phyloP scores from a whole-genome alignment of 176 grass and related monocot species.

The Aechmea fasciata region DNA sequence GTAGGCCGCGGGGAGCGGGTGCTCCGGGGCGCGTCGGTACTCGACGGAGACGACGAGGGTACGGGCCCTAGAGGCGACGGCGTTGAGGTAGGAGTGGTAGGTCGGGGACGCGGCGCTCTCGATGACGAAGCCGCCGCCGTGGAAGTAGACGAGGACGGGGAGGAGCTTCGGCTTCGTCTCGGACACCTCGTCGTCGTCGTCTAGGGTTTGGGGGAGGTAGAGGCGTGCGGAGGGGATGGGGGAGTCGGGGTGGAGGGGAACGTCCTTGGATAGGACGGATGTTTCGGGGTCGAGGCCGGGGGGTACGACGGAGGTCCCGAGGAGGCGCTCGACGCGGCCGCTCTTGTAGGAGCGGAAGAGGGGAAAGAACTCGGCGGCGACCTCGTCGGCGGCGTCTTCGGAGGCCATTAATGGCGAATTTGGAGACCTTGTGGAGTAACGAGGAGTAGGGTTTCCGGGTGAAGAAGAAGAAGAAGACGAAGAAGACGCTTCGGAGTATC shows the following conservation, averaged over 20 bases:
- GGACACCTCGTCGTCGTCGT: background rate
- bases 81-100: constrained; percentile 34
- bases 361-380: constrained; percentile 8
- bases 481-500: too few species aligned
- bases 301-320: constrained; percentile 23
- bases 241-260: constrained; percentile 28
- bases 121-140: constrained; percentile 51
- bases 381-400: background rate
- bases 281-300: constrained; percentile 24
- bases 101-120: constrained; percentile 13
- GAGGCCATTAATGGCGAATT: too few species aligned
- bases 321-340: constrained; percentile 34
- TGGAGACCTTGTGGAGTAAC: too few species aligned
- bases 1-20: constrained; percentile 46
- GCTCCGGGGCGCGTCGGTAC: constrained; percentile 61
- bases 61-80: constrained; percentile 22
- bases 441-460: too few species aligned
- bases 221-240: constrained; percentile 40
- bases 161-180: constrained; percentile 11
- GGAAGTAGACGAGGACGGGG: constrained; percentile 46
- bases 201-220: constrained; percentile 30
- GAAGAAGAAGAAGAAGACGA: too few species aligned
- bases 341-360: constrained; percentile 21
- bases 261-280: constrained; percentile 54
- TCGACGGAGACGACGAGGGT: constrained; percentile 42